phyloP scores from a whole-genome alignment of 139 green algal species.

The Picochlorum costavermella region DNA sequence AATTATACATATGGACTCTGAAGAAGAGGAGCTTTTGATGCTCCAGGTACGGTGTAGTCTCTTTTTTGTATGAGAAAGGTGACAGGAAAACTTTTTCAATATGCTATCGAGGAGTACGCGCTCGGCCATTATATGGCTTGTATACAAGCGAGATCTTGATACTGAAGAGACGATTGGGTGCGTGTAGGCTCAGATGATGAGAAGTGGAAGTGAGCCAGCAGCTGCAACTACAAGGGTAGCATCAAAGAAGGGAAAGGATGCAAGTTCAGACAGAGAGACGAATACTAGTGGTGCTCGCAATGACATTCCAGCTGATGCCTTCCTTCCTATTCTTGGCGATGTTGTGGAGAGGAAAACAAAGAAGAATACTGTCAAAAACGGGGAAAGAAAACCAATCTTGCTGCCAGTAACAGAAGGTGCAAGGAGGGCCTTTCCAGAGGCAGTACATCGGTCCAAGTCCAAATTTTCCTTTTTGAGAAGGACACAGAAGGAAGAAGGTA shows the following conservation, averaged over 20 bases:
- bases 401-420: not conserved
- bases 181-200: not conserved
- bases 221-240: not conserved
- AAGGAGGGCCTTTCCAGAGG: conserved; percentile 22
- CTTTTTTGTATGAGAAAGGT: too few species aligned
- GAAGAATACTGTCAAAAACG: not conserved
- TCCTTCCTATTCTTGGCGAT: not conserved
- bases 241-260: not conserved
- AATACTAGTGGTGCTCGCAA: not conserved
- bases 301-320: not conserved
- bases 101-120: too few species aligned
- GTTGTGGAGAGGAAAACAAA: not conserved
- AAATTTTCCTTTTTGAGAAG: conserved; percentile 27
- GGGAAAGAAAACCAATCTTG: not conserved
- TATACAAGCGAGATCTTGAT: too few species aligned
- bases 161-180: not conserved
- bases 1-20: too few species aligned
- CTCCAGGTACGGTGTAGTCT: too few species aligned
- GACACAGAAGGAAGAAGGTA: not conserved
- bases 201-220: not conserved
- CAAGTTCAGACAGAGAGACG: not conserved
- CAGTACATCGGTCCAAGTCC: conserved; percentile 28
- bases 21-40: too few species aligned
- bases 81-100: too few species aligned
- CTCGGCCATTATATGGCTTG: too few species aligned